These are phyloP conservation scores for Taxawa tesnikishii DNA, from an alignment of 2,329 filamentous ascomycete species.

Conservation along the genomic window DNA sequence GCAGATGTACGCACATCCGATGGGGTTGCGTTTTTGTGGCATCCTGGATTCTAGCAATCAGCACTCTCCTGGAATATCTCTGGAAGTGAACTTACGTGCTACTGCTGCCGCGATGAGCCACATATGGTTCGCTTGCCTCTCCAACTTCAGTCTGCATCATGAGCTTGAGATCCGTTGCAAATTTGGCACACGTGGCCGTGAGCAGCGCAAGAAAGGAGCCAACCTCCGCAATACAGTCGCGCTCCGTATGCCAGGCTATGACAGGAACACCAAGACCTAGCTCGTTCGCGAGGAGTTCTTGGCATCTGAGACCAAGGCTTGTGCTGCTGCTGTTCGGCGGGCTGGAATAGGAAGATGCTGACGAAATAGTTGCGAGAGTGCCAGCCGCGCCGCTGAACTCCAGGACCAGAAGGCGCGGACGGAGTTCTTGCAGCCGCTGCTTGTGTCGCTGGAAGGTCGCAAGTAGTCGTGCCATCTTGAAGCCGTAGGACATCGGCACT, in stretches of 20 bases:
- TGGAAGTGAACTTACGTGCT: no score
- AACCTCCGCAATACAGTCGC: constrained; percentile 17
- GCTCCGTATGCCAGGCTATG: constrained; percentile 21
- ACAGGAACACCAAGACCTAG: constrained; percentile 13
- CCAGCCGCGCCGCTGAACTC: constrained; percentile 20
- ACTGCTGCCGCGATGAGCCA: constrained; percentile 40
- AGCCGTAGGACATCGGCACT: constrained; percentile 19
- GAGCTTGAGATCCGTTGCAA: constrained; percentile 17
- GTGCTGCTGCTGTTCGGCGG: constrained; percentile 9
- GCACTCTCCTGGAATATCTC: no score
- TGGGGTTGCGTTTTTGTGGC: constrained; percentile 34
- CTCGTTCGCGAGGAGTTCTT: constrained; percentile 11
- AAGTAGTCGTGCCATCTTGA: constrained; percentile 19
- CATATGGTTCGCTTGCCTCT: constrained; percentile 26
- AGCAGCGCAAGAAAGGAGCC: constrained; percentile 15
- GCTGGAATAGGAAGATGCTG: constrained; percentile 8
- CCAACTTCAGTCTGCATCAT: constrained; percentile 19
- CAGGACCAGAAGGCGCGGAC: constrained; percentile 14
- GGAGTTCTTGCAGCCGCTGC: constrained; percentile 13
- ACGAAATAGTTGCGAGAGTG: constrained; percentile 16
- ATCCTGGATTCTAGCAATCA: no score
- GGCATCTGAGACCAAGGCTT: constrained; percentile 12
- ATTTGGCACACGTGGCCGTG: constrained; percentile 15
- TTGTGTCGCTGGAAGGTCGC: constrained; percentile 17
- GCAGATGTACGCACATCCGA: constrained; percentile 16